Conservation (phyloP, 2,329 filamentous ascomycete species). For the Colletotrichum acutatum region DNA sequence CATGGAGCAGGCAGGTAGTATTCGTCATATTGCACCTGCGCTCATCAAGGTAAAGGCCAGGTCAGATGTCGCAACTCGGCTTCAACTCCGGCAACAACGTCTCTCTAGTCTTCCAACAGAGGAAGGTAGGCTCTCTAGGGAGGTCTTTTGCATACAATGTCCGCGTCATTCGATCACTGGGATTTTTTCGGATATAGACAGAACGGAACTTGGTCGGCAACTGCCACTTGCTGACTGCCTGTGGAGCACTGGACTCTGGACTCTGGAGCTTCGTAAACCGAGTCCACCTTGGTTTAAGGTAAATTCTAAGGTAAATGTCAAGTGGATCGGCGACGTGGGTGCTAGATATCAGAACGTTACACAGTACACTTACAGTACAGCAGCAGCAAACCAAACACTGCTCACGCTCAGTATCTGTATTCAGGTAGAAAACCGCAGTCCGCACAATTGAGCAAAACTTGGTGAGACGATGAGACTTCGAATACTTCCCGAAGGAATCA, state of each 20-base stretch:
- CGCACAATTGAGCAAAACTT: background rate
- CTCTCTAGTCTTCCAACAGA: background rate
- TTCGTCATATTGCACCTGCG: background rate
- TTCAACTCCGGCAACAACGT: background rate
- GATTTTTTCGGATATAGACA: background rate
- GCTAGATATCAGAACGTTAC: background rate
- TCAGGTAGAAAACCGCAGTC: no score
- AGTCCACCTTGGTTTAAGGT: background rate
- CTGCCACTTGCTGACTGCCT: background rate
- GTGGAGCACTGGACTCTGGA: background rate
- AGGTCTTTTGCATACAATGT: background rate
- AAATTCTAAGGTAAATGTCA: background rate
- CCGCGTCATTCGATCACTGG: background rate
- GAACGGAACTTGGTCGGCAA: background rate
- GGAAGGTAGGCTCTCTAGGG: background rate
- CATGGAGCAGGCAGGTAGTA: conserved; percentile 13
- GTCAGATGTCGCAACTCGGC: background rate
- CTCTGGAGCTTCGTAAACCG: background rate
- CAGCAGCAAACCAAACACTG: no score
- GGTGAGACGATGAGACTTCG: background rate
- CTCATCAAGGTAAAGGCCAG: background rate
- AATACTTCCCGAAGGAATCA: background rate
- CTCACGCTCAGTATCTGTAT: no score
- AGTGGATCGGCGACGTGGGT: background rate
- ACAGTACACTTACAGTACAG: no score